Evolutionary conservation across 495 filamentous ascomycete genomes (phyloP).

Genomic region (Aspergillus avenaceus): DNA sequence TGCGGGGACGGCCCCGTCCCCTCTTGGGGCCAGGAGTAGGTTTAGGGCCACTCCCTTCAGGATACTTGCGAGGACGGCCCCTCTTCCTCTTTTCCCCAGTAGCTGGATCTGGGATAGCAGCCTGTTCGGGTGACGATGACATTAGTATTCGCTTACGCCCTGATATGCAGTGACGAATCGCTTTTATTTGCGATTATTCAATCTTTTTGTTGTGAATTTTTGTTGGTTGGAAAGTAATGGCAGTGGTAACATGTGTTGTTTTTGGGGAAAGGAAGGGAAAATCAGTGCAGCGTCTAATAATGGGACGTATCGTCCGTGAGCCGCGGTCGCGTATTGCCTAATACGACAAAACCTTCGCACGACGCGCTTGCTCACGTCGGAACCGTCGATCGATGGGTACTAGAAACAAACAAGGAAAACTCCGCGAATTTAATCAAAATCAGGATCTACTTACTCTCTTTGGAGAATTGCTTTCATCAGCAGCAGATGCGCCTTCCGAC

Average conservation of each 20-base stretch:
- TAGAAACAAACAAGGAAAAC: background rate
- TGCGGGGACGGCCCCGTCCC: conserved; percentile 38
- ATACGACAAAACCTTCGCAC: background rate
- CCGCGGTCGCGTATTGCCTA: conserved; percentile 1
- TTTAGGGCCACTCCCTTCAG: conserved; percentile 20
- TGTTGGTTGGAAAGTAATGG: no score
- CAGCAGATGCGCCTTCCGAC: conserved; percentile 17
- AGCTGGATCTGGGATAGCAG: conserved; percentile 15
- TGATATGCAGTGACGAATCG: background rate
- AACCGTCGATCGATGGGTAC: background rate
- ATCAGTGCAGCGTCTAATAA: background rate
- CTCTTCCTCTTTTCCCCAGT: conserved; percentile 34
- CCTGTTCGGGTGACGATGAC: conserved; percentile 5
- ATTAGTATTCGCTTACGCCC: conserved; percentile 3
- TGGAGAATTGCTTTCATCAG: conserved; percentile 16
- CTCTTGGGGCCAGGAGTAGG: conserved; percentile 29
- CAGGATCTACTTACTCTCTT: conserved; percentile 21
- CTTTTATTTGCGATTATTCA: background rate
- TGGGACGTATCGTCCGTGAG: background rate
- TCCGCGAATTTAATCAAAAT: background rate
- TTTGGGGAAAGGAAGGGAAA: background rate
- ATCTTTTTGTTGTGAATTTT: no score
- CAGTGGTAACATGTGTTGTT: background rate
- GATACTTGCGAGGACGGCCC: conserved; percentile 37
- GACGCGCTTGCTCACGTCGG: conserved; percentile 6